Percentiles rank a stretch among this genome's conserved stretches.
These are phyloP conservation scores for Meyerozyma sp. DNA, from an alignment of 1,139 yeast genomes.

Conservation along the genomic window DNA sequence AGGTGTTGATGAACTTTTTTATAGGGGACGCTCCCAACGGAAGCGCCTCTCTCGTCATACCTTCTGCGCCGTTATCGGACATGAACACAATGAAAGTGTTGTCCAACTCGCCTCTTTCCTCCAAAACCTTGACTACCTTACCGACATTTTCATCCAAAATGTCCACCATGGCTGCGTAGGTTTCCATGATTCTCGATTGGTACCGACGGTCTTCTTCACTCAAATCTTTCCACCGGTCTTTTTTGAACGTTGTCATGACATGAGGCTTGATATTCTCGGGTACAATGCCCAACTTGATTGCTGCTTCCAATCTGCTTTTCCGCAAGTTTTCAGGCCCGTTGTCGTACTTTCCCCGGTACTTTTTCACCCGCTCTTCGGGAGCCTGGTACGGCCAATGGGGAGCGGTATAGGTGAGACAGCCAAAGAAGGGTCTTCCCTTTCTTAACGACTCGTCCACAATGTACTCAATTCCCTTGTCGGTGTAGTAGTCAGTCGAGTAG, in stretches of 20 bases:
- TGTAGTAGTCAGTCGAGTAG: slow-evolving; percentile 42
- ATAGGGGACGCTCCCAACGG: slow-evolving; percentile 32
- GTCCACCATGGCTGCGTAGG: slow-evolving; percentile 61
- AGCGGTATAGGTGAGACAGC: slow-evolving; percentile 50
- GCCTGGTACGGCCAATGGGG: slow-evolving; percentile 65
- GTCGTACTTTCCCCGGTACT: slow-evolving; percentile 46
- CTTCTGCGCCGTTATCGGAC: slow-evolving; percentile 62
- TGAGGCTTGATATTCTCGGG: slow-evolving; percentile 42
- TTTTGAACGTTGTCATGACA: slow-evolving; percentile 34
- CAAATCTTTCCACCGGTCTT: slow-evolving; percentile 38
- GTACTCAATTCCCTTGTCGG: slow-evolving; percentile 37
- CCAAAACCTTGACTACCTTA: slow-evolving; percentile 34
- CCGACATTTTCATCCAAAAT: slow-evolving; percentile 46
- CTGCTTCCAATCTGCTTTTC: slow-evolving; percentile 29
- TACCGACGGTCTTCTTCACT: slow-evolving; percentile 24
- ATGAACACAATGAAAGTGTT: slow-evolving; percentile 50
- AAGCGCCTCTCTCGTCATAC: slow-evolving; percentile 50
- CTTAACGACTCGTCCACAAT: slow-evolving; percentile 22
- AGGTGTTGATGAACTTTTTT: slow-evolving; percentile 19
- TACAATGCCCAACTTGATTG: slow-evolving; percentile 39
- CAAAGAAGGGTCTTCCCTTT: slow-evolving; percentile 45
- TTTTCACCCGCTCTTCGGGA: slow-evolving; percentile 38
- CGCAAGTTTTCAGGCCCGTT: slow-evolving; percentile 45
- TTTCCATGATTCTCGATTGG: slow-evolving; percentile 46
- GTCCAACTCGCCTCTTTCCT: slow-evolving; percentile 37